A percentile compares a stretch with the other conserved stretches of the same genome.
These are phyloP conservation scores for Chytridium lagenaria DNA, from an alignment of 371 early-diverging fungal species.

Conservation along the genomic window DNA sequence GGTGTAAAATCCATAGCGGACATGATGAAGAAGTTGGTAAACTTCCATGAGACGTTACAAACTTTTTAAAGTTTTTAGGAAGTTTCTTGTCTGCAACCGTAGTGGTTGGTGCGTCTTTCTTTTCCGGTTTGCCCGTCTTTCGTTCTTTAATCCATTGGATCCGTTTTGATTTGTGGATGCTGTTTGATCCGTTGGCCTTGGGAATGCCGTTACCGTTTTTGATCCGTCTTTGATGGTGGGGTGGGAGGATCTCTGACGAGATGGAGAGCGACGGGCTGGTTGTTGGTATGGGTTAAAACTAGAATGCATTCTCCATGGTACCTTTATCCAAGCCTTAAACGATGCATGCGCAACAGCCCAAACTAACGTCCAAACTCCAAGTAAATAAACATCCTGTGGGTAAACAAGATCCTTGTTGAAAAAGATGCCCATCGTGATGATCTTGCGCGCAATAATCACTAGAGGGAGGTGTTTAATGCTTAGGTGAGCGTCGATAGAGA, in stretches of 20 bases:
- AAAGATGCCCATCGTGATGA: background rate
- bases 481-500: too few relatives aligned
- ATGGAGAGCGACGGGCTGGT: too few relatives aligned
- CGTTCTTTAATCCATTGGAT: background rate
- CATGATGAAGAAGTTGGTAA: background rate
- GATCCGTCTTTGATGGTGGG: too few relatives aligned
- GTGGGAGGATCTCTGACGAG: too few relatives aligned
- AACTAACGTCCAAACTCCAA: slow-evolving; percentile 25
- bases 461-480: too few relatives aligned
- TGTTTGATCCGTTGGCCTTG: too few relatives aligned
- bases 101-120: background rate
- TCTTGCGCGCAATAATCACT: too few relatives aligned
- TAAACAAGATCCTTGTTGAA: slow-evolving; percentile 31
- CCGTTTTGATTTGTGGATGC: too few relatives aligned
- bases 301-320: too few relatives aligned
- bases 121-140: background rate
- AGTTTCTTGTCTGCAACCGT: background rate
- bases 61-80: background rate
- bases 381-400: slow-evolving; percentile 24
- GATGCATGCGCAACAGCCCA: slow-evolving; percentile 29
- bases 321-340: slow-evolving; percentile 15
- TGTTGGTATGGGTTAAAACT: too few relatives aligned
- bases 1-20: background rate
- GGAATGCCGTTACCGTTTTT: too few relatives aligned
- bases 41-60: slow-evolving; percentile 1